Conservation (phyloP, 2,329 filamentous ascomycete species). For the Fusarium multiceps region DNA sequence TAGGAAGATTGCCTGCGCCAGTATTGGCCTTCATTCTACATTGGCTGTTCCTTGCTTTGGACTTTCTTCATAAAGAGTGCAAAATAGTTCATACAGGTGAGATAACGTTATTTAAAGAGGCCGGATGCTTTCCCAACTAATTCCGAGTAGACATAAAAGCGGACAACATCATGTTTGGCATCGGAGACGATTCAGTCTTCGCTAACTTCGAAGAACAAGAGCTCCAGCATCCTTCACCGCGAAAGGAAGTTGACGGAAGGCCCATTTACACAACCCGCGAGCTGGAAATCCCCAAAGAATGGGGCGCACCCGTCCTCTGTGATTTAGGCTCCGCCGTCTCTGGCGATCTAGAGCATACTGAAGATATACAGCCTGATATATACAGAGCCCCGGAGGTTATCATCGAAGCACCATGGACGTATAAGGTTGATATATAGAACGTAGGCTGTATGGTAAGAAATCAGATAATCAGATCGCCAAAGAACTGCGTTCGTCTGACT, state of each 20-base stretch:
- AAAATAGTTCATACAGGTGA: conserved; percentile 59
- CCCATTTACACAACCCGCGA: conserved; percentile 57
- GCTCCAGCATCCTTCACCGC: conserved; percentile 52
- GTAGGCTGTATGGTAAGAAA: conserved; percentile 60
- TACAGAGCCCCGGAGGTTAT: conserved; percentile 62
- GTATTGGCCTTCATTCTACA: conserved; percentile 52
- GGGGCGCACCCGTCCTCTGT: conserved; percentile 55
- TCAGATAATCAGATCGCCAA: neutral
- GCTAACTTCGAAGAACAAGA: conserved; percentile 54
- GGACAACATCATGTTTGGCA: conserved; percentile 60
- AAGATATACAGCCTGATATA: conserved; percentile 54
- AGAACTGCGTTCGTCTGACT: neutral
- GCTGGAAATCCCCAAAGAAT: conserved; percentile 49
- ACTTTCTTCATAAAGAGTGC: conserved; percentile 60
- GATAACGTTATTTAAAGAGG: neutral
- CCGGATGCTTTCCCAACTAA: conserved; percentile 21
- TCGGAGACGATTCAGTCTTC: conserved; percentile 55
- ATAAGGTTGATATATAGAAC: conserved; percentile 64
- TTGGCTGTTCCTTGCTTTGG: conserved; percentile 56
- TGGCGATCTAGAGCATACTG: conserved; percentile 48
- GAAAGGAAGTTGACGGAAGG: conserved; percentile 56
- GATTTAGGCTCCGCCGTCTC: conserved; percentile 61
- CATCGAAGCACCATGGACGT: conserved; percentile 57
- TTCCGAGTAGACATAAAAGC: conserved; percentile 56
- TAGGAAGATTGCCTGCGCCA: conserved; percentile 49